These are phyloP conservation scores for Tricholoma furcatifolium DNA, from an alignment of 768 basidiomycete species.

Conservation along the genomic window DNA sequence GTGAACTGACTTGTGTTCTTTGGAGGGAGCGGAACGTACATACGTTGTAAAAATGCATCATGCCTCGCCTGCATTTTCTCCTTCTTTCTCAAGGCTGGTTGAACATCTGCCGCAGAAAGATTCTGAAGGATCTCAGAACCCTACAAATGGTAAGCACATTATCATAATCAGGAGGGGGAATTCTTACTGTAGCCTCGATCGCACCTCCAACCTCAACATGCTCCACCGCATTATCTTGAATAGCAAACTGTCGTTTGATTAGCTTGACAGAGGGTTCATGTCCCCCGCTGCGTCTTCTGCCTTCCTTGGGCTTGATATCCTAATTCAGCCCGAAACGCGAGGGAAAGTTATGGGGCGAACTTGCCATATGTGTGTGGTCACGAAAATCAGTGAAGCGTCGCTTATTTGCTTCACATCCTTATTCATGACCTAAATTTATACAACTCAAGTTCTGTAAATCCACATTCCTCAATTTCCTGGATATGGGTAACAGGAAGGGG, in stretches of 20 bases:
- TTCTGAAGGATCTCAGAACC: constrained; percentile 43
- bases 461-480: too few relatives aligned
- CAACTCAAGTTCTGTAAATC: too few relatives aligned
- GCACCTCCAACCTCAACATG: constrained; percentile 44
- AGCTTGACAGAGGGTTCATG: constrained; percentile 56
- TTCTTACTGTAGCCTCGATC: constrained; percentile 40
- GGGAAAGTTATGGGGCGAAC: background rate
- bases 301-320: constrained; percentile 36
- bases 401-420: background rate
- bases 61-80: constrained; percentile 65
- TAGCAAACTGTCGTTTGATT: constrained; percentile 46
- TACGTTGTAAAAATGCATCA: constrained; percentile 69
- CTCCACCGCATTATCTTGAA: constrained; percentile 48
- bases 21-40: constrained; percentile 4
- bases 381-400: background rate
- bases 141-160: constrained; percentile 27
- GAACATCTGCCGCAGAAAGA: constrained; percentile 24
- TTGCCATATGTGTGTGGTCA: constrained; percentile 1
- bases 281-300: constrained; percentile 38
- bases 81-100: constrained; percentile 51
- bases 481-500: too few relatives aligned
- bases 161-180: constrained; percentile 1
- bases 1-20: background rate
- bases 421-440: background rate
- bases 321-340: background rate